phyloP scores from a whole-genome alignment of 768 basidiomycete species.

The Phylloporus rhodoxanthus region DNA sequence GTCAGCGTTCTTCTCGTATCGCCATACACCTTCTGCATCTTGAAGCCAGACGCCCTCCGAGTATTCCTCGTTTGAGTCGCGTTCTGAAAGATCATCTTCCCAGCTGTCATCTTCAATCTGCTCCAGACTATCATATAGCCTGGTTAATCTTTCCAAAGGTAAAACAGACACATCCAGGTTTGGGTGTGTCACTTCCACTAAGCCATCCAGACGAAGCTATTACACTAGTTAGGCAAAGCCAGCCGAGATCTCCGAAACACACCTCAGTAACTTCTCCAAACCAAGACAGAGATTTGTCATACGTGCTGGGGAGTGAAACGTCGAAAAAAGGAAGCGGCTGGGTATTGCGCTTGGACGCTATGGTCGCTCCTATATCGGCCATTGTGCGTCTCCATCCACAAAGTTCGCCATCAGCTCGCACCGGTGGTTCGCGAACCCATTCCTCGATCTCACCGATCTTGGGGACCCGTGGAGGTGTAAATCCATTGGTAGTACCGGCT shows the following conservation, averaged over 20 bases:
- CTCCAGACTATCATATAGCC: constrained; percentile 76
- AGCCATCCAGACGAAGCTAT: constrained; percentile 71
- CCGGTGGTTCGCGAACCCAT: constrained; percentile 64
- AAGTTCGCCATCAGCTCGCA: constrained; percentile 44
- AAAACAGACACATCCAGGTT: constrained; percentile 45
- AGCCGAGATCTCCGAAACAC: constrained; percentile 20
- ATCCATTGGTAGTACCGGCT: constrained; percentile 67
- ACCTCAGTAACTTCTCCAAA: constrained; percentile 82
- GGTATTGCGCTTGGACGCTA: constrained; percentile 45
- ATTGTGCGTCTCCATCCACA: constrained; percentile 70
- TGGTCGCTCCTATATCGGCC: constrained; percentile 54
- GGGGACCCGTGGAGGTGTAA: constrained; percentile 63
- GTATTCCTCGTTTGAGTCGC: constrained; percentile 37
- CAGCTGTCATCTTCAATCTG: constrained; percentile 69
- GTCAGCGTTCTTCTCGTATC: constrained; percentile 27
- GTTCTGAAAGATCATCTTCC: constrained; percentile 36
- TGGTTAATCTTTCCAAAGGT: constrained; percentile 63
- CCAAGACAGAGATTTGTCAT: constrained; percentile 56
- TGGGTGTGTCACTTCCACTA: constrained; percentile 67
- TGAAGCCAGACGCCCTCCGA: constrained; percentile 40
- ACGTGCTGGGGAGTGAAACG: constrained; percentile 38
- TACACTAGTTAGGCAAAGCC: constrained; percentile 5
- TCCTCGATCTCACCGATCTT: constrained; percentile 78
- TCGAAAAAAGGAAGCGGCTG: constrained; percentile 35
- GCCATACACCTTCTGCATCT: constrained; percentile 35